Base-by-base conservation (phyloP, 1,284 basidiomycete species). In the Papiliotrema nemorosa region DNA sequence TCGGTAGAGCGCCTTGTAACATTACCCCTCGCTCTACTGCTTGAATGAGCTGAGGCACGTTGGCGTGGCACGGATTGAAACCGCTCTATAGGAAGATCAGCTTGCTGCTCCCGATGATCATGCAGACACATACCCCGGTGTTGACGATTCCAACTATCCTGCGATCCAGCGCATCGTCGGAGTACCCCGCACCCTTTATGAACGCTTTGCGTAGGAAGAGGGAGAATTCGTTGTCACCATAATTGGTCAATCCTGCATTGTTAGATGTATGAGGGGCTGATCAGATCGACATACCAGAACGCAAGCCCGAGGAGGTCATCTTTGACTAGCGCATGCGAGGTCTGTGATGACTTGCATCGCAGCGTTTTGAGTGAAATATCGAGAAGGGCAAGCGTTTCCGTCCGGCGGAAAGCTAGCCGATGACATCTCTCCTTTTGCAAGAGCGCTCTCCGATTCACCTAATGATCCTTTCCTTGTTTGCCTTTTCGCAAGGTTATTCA, bases 101-200 rank as follows among this genome's bases (percentile, higher is more conserved):
- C 2, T 7, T 7, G 12, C 3, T 14, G 20, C 21, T 2, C 35
- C 2, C 13, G 5, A 3, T 16, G 13, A 4, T 3, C 7, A 36
- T 25, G 10, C 10, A 34, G 31, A 34, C 13, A 36, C 54, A 26
- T 14, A 60, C 59, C 12, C 53, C 49, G 14, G 72, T 72, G 54
- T 74, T 62, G n/a, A 68, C 56, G 26, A 74, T 62, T 1, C 70
- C 72, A 14, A 73, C 58, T 21, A 73, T 70, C n/a, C 56, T 59
- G 14, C 69, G 55, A 35, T 70, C 68, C 13, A 74, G 66, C 6
- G 70, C 69, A 48, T 72, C 70, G 52, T 70, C 68, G 5, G 60
- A 59, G 55, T 71, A 72, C 2, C 72, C 72, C 1, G 72, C 72
- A 9, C 72, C 72, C 43, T 74, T 74, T 60, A 74, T 74, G 55